Evolutionary conservation across 2,329 filamentous ascomycete species (phyloP).

Genomic region (Raffaelea ambrosiae): DNA sequence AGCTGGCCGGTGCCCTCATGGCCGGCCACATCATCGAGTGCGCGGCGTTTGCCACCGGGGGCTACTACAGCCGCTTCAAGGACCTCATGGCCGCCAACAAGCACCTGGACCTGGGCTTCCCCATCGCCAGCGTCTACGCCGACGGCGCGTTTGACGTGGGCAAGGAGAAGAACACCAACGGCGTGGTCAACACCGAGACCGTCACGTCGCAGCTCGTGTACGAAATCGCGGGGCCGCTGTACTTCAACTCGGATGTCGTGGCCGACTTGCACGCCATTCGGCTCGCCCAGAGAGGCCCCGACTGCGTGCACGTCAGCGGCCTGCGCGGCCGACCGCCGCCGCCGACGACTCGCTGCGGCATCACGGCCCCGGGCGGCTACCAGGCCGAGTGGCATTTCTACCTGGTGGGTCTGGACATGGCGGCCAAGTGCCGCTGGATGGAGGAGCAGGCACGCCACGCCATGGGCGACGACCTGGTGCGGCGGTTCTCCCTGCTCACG

Average conservation of each 20-base stretch:
- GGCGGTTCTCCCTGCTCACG: constrained; percentile 12
- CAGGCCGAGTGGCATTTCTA: constrained; percentile 8
- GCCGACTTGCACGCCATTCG: constrained; percentile 21
- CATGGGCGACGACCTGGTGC: constrained; percentile 16
- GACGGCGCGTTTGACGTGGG: constrained; percentile 9
- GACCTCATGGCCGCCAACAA: constrained; percentile 10
- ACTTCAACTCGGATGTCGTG: constrained; percentile 27
- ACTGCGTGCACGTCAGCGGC: constrained; percentile 21
- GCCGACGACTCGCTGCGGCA: constrained; percentile 26
- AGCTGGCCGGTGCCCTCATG: constrained; percentile 14
- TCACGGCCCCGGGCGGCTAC: constrained; percentile 23
- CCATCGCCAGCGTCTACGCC: constrained; percentile 9
- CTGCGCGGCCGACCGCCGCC: constrained; percentile 24
- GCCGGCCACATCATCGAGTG: constrained; percentile 18
- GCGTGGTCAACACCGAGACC: constrained; percentile 14
- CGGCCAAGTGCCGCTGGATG: constrained; percentile 9
- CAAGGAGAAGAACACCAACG: constrained; percentile 17
- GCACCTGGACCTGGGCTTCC: constrained; percentile 16
- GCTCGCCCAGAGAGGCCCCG: constrained; percentile 33
- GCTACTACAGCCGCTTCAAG: constrained; percentile 21
- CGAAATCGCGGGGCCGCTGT: constrained; percentile 26
- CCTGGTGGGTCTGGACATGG: constrained; percentile 5
- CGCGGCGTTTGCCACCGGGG: constrained; percentile 19
- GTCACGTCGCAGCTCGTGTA: constrained; percentile 23
- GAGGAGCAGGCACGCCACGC: constrained; percentile 10